A percentile compares a stretch with the other conserved stretches of the same genome.
Evolutionary conservation across 345 rosid species (phyloP).

Genomic region (Populus ilicifolia): DNA sequence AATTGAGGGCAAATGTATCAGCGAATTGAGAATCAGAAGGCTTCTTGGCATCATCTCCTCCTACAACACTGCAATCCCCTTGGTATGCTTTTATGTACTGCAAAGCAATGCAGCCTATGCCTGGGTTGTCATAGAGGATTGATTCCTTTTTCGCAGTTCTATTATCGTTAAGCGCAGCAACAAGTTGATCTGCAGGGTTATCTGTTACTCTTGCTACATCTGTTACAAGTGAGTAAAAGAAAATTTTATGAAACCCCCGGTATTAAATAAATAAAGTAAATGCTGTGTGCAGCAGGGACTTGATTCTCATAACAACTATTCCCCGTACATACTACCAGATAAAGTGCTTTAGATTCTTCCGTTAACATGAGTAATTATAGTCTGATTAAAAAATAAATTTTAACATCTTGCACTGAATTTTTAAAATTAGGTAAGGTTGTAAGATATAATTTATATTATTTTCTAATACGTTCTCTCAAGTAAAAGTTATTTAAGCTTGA

Average conservation of each 20-base stretch:
- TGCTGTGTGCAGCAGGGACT: neutral
- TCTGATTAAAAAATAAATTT: no score
- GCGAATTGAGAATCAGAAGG: constrained; percentile 56
- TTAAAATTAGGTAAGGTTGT: no score
- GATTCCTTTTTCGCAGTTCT: constrained; percentile 53
- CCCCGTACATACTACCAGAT: neutral
- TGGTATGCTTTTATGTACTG: constrained; percentile 67
- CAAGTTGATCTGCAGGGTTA: constrained; percentile 72
- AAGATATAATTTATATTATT: no score
- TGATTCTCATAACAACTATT: neutral
- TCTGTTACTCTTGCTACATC: constrained; percentile 44
- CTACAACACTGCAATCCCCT: constrained; percentile 57
- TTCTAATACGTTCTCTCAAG: no score
- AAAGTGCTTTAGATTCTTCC: no score
- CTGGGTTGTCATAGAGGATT: constrained; percentile 48
- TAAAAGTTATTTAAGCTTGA: no score
- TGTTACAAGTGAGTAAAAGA: neutral
- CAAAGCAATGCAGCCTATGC: constrained; percentile 70
- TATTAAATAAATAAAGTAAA: neutral
- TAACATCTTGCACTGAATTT: no score
- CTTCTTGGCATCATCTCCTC: constrained; percentile 60
- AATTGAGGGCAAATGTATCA: constrained; percentile 59
- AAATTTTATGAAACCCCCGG: neutral
- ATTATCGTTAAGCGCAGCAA: constrained; percentile 41
- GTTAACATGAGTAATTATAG: no score